A percentile compares a stretch with the other conserved stretches of the same genome.
Conservation (phyloP, 1,284 basidiomycete species). For the Volvariella surrecta region DNA sequence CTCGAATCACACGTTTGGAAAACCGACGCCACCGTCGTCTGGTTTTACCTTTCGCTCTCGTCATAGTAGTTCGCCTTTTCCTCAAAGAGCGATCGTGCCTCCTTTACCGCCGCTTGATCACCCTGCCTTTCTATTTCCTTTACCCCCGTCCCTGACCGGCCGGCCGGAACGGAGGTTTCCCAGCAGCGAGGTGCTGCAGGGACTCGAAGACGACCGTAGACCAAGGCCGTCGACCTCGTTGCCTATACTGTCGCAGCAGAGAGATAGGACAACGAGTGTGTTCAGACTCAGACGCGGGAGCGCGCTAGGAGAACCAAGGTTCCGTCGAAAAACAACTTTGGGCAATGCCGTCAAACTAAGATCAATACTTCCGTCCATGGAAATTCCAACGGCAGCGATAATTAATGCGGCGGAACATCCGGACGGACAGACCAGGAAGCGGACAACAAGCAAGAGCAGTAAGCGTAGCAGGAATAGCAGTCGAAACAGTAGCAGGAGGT, state of each 20-base stretch:
- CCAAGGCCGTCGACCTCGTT: not conserved
- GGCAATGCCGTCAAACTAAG: not conserved
- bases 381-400: not conserved
- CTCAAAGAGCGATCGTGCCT: slow-evolving; percentile 24
- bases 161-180: slow-evolving; percentile 7
- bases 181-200: not conserved
- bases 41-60: slow-evolving; percentile 15
- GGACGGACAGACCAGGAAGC: not conserved
- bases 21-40: slow-evolving; percentile 18
- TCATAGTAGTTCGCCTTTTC: slow-evolving; percentile 15
- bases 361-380: not conserved
- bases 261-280: not conserved
- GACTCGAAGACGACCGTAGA: not conserved
- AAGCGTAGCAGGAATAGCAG: slow-evolving; percentile 23
- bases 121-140: slow-evolving; percentile 28
- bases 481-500: slow-evolving; percentile 23
- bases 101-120: slow-evolving; percentile 45
- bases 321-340: not conserved
- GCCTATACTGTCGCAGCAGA: not conserved
- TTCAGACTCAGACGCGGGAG: too few relatives aligned
- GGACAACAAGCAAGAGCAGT: slow-evolving; percentile 11
- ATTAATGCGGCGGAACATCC: not conserved
- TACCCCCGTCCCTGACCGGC: slow-evolving; percentile 11
- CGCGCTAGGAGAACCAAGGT: not conserved
- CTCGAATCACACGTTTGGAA: slow-evolving; percentile 23